Conservation (phyloP, 140 eudicot species). For the Cichorium intybus region DNA sequence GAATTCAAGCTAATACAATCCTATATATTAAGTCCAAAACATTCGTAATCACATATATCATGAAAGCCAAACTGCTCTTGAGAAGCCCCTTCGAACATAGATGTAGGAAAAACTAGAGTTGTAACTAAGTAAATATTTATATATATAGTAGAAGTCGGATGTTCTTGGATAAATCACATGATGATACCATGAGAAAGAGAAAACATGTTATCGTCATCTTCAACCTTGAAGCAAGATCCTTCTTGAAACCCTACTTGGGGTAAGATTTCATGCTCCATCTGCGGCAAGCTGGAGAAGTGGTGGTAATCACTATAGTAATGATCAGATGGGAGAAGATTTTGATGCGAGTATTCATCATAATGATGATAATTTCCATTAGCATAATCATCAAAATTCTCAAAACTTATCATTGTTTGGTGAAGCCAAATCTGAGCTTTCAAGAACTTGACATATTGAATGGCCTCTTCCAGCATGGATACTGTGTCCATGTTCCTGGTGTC, state of each 20-base stretch:
- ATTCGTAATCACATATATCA: background rate
- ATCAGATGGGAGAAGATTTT: conserved; percentile 12
- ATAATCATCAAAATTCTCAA: conserved; percentile 10
- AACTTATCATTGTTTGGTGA: conserved; percentile 52
- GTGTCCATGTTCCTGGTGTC: conserved; percentile 72
- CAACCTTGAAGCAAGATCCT: conserved; percentile 23
- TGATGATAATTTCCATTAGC: background rate
- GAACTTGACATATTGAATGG: conserved; percentile 78
- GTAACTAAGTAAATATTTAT: conserved; percentile 4
- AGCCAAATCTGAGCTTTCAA: conserved; percentile 72
- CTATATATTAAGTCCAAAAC: background rate
- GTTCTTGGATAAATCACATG: conserved; percentile 23
- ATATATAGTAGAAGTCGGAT: background rate
- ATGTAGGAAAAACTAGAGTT: background rate
- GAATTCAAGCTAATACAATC: background rate
- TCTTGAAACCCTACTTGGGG: conserved; percentile 29
- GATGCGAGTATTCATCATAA: conserved; percentile 12
- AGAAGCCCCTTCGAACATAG: background rate
- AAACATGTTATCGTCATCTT: conserved; percentile 14
- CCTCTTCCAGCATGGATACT: conserved; percentile 72
- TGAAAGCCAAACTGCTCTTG: background rate
- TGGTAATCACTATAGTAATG: background rate
- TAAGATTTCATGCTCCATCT: conserved; percentile 19
- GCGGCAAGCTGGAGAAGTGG: conserved; percentile 15
- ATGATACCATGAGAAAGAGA: conserved; percentile 23